Evolutionary conservation across 208 protist species (phyloP), one percentile per base, ranked within the genome.

Genomic region (Wallacemonas sp.): DNA sequence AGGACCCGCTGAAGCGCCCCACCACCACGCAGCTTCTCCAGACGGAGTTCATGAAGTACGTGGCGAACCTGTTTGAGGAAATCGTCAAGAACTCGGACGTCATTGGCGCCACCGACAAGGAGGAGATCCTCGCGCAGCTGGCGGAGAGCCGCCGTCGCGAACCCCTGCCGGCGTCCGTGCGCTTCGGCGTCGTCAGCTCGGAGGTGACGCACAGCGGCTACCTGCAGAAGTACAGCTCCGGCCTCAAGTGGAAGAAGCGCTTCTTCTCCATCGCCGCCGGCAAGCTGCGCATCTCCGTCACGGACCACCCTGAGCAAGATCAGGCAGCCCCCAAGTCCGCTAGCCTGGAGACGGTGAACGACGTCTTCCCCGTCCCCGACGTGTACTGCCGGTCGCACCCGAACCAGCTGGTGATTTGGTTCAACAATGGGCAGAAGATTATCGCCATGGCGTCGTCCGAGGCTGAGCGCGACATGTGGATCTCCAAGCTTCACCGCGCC

Each of bases 381-480:
- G 89, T 85, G 57, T 94, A 94, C 72, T 92, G 83, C 55, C 82
- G 86, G 45, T 89, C 85, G 16, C 86, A 92, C 55, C 89, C 89
- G n/a, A 80, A 89, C 59, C 89, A 94, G 69, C 71, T 94, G 16
- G 89, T 94, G 29, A 85, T 94, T 65, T 94, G 89, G 86, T 94
- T 94, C 73, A 92, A 78, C 63, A 94, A 94, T 67, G 89, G 89
- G 16, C 85, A 94, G 63, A 94, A 94, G 67, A 94, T 94, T 32
- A 90, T 94, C 61, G 89, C 89, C 38, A 79, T 89, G 50, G 89
- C 89, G 38, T 75, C 46, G 38, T 77, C 82, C 5, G 76, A 79
- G 48, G 89, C 91, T 55, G 85, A 92, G 25, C 77, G 86, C 14
- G 86, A 94, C 61, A 80, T 84, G 81, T 94, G 89, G 86, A 91